A percentile compares a stretch with the other conserved stretches of the same genome.
phyloP scores from a whole-genome alignment of 179 eudicot species.

The Silene noctiflora region DNA sequence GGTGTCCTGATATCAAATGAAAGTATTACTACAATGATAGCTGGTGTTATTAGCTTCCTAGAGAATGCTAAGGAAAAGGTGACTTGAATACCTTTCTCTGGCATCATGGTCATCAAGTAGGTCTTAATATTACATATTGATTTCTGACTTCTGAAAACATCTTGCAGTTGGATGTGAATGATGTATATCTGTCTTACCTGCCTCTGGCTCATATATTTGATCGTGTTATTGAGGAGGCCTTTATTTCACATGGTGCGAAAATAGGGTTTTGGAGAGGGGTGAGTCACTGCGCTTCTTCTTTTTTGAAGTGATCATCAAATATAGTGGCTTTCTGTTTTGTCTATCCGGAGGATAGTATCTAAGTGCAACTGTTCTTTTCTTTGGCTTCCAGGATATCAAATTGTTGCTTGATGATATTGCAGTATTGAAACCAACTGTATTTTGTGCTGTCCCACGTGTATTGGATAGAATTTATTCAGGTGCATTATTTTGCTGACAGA shows the following conservation, averaged over 20 bases:
- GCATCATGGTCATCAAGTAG: not conserved
- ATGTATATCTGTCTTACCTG: slow-evolving; percentile 79
- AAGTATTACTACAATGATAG: slow-evolving; percentile 65
- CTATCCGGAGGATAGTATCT: not conserved
- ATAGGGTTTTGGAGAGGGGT: slow-evolving; percentile 99
- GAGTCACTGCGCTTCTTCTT: slow-evolving; percentile 25
- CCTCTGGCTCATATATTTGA: slow-evolving; percentile 96
- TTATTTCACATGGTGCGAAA: slow-evolving; percentile 67
- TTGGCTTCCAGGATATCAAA: slow-evolving; percentile 66
- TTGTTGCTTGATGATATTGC: slow-evolving; percentile 74
- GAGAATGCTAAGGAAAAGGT: slow-evolving; percentile 63
- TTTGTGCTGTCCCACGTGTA: slow-evolving; percentile 96
- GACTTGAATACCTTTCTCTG: not conserved
- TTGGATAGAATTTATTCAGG: slow-evolving; percentile 82
- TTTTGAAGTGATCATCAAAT: not conserved
- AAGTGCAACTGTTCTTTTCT: not conserved
- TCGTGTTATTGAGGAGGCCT: slow-evolving; percentile 79
- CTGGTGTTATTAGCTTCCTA: slow-evolving; percentile 61
- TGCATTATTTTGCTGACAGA: slow-evolving; percentile 19
- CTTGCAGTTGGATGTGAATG: slow-evolving; percentile 52
- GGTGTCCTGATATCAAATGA: slow-evolving; percentile 84
- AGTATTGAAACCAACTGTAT: slow-evolving; percentile 75
- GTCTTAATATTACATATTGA: slow-evolving; percentile 9
- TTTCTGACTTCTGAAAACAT: slow-evolving; percentile 13
- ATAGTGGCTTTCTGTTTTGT: not conserved